A percentile compares a stretch with the other conserved stretches of the same genome.
Conservation (phyloP, 2,329 filamentous ascomycete species). For the Teratosphaeria zuluensis region DNA sequence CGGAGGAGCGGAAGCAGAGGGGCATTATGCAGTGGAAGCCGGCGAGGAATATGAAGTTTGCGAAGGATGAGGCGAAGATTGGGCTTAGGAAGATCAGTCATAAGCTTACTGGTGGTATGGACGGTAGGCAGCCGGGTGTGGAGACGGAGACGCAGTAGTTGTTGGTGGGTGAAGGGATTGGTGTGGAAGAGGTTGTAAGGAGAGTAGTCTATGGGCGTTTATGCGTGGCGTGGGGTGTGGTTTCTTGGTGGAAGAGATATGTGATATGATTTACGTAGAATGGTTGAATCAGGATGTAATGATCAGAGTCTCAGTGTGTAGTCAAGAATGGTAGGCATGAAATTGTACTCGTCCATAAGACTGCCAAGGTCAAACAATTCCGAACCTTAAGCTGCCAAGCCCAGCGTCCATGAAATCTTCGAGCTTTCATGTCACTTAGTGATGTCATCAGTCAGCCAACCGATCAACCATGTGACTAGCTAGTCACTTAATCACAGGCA, state of each 20-base stretch:
- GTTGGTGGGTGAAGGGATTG: not conserved
- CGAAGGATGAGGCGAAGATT: slow-evolving; percentile 76
- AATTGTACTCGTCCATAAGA: too few species aligned
- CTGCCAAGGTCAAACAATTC: not conserved
- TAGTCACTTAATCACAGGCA: too few species aligned
- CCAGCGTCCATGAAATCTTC: too few species aligned
- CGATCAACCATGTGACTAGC: too few species aligned
- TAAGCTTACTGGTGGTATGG: slow-evolving; percentile 59
- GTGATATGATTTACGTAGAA: not conserved
- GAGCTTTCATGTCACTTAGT: too few species aligned
- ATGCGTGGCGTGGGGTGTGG: not conserved
- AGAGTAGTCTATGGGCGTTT: not conserved
- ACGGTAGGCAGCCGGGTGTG: slow-evolving; percentile 75
- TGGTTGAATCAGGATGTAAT: not conserved
- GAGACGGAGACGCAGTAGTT: slow-evolving; percentile 49
- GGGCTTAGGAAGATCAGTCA: slow-evolving; percentile 66
- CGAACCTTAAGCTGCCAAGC: too few species aligned
- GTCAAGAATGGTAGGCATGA: not conserved
- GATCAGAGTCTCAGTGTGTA: not conserved
- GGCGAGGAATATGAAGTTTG: slow-evolving; percentile 75
- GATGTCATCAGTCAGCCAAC: too few species aligned
- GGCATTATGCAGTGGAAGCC: slow-evolving; percentile 95
- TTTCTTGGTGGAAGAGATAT: not conserved
- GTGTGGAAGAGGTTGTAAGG: not conserved
- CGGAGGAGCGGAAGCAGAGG: slow-evolving; percentile 72